Evolutionary conservation across 1,284 basidiomycete genomes (phyloP), one percentile per base, ranked within the genome.

Genomic region (Anthracocystis setariae): DNA sequence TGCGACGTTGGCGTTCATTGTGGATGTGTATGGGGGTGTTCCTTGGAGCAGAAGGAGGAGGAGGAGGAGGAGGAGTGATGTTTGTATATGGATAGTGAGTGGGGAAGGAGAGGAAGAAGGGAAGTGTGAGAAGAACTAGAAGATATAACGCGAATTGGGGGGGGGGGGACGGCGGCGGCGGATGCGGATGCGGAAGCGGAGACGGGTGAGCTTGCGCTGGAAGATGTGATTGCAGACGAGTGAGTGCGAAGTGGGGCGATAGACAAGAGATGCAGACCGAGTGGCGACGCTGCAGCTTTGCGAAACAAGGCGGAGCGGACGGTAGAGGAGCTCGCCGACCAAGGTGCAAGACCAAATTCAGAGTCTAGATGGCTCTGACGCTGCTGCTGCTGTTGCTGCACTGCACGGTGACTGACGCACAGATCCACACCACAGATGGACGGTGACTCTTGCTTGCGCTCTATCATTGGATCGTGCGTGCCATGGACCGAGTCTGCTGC

Each of bases 1-100:
- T 57, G 74, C 56, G 46, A 69, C 47, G 70, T 62, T 70, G 25
- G 73, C 73, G 64, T 77, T 77, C 63, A 78, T 66, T 39, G 42
- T 52, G 46, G 27, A 21, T 25, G 27, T 18, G 20, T 25, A 40
- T n/a, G 32, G 21, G 27, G 23, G 33, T 25, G 33, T 48, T 33
- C 46, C 38, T 37, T 40, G 23, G 17, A 23, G 21, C 35, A 40
- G 44, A 20, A 20, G n/a, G 39, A 25, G 27, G 39, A 25, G 12
- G 21, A n/a, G n/a, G n/a, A n/a, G 29, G 29, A 29, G 29, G 29
- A 29, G 29, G 29, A 12, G 29, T 5, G 29, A 29, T 29, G 29
- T 29, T 18, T 24, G 23, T 18, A 18, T 23, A 23, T 52, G 18
- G 39, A 18, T 44, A 27, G 18, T 51, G 49, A 37, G 39, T 25